These are phyloP conservation scores for Leccinellum luteum DNA, from an alignment of 768 basidiomycete genomes.

Conservation along the genomic window DNA sequence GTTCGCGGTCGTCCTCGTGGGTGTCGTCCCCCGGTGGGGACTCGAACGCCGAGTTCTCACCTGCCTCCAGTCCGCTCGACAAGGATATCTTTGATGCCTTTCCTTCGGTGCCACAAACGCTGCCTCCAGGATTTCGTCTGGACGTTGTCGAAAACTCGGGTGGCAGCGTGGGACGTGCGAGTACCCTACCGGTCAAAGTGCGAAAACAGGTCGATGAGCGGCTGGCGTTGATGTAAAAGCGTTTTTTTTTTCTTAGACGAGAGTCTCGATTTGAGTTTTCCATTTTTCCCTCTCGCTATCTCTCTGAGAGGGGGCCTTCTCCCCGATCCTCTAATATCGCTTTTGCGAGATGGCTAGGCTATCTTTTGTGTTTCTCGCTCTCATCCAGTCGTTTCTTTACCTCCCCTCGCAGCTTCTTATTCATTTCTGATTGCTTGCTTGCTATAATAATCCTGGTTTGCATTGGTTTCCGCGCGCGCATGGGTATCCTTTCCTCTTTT, in stretches of 20 bases:
- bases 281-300: not conserved
- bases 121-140: slow-evolving; percentile 34
- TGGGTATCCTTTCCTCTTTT: not conserved
- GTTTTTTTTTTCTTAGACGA: slow-evolving; percentile 3
- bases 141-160: slow-evolving; percentile 4
- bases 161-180: slow-evolving; percentile 13
- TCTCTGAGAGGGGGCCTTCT: not conserved
- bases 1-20: slow-evolving; percentile 38
- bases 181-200: slow-evolving; percentile 27
- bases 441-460: slow-evolving; percentile 21
- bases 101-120: slow-evolving; percentile 61
- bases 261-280: not conserved
- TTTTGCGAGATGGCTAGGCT: slow-evolving; percentile 8
- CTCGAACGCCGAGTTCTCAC: slow-evolving; percentile 41
- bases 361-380: slow-evolving; percentile 1
- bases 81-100: slow-evolving; percentile 66
- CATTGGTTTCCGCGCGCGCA: slow-evolving; percentile 7
- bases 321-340: slow-evolving; percentile 1
- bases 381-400: not conserved
- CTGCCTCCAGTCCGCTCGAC: slow-evolving; percentile 42
- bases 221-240: slow-evolving; percentile 23
- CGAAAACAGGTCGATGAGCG: slow-evolving; percentile 26
- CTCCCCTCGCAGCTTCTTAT: not conserved
- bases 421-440: not conserved
- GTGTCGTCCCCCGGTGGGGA: slow-evolving; percentile 38